These are phyloP conservation scores for Rubus parviflorus DNA, from an alignment of 306 rosid species.

Conservation along the genomic window DNA sequence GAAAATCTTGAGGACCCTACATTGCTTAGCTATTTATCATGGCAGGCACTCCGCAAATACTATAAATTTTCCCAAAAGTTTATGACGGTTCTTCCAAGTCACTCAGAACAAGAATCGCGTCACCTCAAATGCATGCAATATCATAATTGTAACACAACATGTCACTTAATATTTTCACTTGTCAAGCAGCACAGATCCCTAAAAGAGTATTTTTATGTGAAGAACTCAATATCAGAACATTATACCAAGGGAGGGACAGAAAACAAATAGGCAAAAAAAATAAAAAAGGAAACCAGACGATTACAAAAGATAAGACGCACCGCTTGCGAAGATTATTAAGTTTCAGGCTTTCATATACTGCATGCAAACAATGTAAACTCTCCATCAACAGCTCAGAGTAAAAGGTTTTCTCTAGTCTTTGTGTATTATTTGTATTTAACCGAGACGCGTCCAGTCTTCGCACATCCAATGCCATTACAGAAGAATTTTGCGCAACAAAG, in stretches of 20 bases:
- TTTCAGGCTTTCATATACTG: conserved; percentile 87
- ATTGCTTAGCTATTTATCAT: not conserved
- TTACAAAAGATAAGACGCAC: conserved; percentile 35
- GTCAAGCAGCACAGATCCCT: not conserved
- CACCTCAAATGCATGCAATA: conserved; percentile 5
- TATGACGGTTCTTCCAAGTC: not conserved
- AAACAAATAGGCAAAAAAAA: not conserved
- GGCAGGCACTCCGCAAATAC: conserved; percentile 13
- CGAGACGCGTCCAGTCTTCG: conserved; percentile 33
- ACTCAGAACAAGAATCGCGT: conserved; percentile 6
- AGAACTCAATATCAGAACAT: not conserved
- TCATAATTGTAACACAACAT: conserved; percentile 3
- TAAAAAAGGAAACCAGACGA: not conserved
- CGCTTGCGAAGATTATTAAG: conserved; percentile 85
- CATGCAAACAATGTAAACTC: conserved; percentile 84
- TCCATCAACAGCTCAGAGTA: conserved; percentile 60
- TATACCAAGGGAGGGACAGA: not conserved
- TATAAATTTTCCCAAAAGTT: not conserved
- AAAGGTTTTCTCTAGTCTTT: conserved; percentile 45
- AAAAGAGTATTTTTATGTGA: not conserved
- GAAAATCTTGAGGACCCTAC: not conserved
- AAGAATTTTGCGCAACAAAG: conserved; percentile 42
- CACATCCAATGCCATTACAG: conserved; percentile 37
- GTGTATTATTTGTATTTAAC: conserved; percentile 28
- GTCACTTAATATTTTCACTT: not conserved